Evolutionary conservation across 2,329 filamentous ascomycete genomes (phyloP).

Genomic region (Aspergillus sojae): DNA sequence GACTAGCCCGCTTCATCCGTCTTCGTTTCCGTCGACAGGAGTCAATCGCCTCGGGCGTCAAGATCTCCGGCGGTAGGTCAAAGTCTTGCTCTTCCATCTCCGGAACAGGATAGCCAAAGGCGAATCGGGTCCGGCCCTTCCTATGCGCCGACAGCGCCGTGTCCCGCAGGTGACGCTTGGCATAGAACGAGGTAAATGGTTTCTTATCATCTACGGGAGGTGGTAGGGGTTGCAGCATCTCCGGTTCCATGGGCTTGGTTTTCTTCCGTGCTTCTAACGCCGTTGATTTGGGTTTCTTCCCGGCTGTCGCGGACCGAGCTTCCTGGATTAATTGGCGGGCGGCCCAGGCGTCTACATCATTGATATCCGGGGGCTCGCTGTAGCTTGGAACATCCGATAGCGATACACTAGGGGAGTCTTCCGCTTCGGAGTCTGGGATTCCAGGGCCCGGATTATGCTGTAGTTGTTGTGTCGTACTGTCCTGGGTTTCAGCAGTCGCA

Average conservation of each 20-base stretch:
- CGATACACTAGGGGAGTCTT: constrained; percentile 27
- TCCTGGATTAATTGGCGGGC: constrained; percentile 77
- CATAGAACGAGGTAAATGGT: constrained; percentile 85
- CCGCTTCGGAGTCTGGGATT: constrained; percentile 39
- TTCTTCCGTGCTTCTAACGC: constrained; percentile 13
- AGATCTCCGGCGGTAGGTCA: constrained; percentile 66
- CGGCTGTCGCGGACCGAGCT: constrained; percentile 58
- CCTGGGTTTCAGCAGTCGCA: constrained; percentile 1
- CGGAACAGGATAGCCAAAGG: constrained; percentile 81
- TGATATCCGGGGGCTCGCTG: constrained; percentile 64
- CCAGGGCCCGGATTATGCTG: not conserved
- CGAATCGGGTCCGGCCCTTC: constrained; percentile 69
- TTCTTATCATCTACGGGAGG: constrained; percentile 42
- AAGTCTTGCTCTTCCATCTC: constrained; percentile 74
- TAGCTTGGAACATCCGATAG: constrained; percentile 37
- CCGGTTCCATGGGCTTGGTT: not conserved
- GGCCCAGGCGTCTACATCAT: constrained; percentile 70
- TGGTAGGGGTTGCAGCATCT: constrained; percentile 18
- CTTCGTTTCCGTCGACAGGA: constrained; percentile 44
- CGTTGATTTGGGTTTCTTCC: constrained; percentile 36
- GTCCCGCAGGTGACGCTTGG: constrained; percentile 76
- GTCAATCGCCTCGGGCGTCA: constrained; percentile 47
- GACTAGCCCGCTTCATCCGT: constrained; percentile 36
- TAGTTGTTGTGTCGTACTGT: not conserved
- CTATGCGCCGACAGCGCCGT: constrained; percentile 74